A percentile compares a stretch with the other conserved stretches of the same genome.
Evolutionary conservation across 164 flowering plant genomes (phyloP).

Genomic region (Litsea cubeba): DNA sequence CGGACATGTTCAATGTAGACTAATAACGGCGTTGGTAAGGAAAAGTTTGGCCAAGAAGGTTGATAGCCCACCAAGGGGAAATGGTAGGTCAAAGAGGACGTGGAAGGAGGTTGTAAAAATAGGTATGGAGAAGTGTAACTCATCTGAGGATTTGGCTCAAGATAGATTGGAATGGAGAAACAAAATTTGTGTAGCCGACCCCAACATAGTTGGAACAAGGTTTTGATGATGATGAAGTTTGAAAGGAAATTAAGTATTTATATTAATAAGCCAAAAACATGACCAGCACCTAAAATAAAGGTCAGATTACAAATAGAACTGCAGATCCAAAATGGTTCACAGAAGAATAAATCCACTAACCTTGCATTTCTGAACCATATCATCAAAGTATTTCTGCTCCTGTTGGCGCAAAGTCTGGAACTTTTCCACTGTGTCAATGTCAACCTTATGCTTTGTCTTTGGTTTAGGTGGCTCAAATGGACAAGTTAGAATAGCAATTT

Average conservation of each 20-base stretch:
- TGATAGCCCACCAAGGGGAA: too few species aligned
- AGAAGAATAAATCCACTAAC: constrained; percentile 22
- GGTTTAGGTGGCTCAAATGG: constrained; percentile 99
- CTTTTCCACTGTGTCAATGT: constrained; percentile 93
- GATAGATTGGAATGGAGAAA: too few species aligned
- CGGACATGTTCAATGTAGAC: too few species aligned
- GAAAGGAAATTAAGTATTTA: neutral
- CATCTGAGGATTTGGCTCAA: too few species aligned
- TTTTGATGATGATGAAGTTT: too few species aligned
- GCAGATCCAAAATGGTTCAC: neutral
- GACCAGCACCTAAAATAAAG: neutral
- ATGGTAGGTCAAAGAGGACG: too few species aligned
- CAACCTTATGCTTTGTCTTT: constrained; percentile 99
- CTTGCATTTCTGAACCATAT: constrained; percentile 98
- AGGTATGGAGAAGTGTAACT: too few species aligned
- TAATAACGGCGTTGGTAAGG: too few species aligned
- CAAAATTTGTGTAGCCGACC: too few species aligned
- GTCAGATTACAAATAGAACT: neutral
- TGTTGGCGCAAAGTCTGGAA: constrained; percentile 84
- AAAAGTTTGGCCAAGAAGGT: too few species aligned
- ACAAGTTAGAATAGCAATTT: constrained; percentile 94
- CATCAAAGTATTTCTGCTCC: constrained; percentile 94
- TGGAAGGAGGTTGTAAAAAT: too few species aligned
- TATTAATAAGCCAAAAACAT: neutral
- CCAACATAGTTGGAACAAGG: too few species aligned